Conservation (phyloP, 192 early-diverging fungal genomes). For the Podochytrium sp. region DNA sequence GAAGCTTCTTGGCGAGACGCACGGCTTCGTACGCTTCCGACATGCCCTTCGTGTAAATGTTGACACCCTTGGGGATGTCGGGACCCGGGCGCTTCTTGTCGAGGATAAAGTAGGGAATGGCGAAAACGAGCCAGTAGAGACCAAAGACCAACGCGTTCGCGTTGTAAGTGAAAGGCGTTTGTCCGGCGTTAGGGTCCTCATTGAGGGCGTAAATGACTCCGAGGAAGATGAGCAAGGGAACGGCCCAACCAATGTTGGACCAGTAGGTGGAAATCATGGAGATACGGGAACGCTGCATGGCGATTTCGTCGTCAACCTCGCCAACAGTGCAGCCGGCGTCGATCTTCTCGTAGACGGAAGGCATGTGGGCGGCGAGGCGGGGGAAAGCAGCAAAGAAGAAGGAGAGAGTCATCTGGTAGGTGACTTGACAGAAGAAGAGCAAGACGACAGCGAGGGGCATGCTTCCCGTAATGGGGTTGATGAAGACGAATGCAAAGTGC, state of each 20-base stretch:
- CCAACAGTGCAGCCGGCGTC: constrained; percentile 12
- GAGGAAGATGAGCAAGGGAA: constrained; percentile 33
- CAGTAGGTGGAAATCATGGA: constrained; percentile 51
- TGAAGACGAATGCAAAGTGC: constrained; percentile 14
- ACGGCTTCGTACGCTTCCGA: constrained; percentile 12
- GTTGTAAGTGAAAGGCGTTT: constrained; percentile 21
- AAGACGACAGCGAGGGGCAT: not conserved
- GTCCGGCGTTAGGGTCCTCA: constrained; percentile 19
- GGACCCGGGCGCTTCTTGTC: constrained; percentile 45
- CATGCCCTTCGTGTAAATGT: constrained; percentile 38
- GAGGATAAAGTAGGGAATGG: constrained; percentile 45
- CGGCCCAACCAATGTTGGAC: constrained; percentile 50
- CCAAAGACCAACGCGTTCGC: constrained; percentile 31
- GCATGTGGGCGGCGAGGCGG: constrained; percentile 24
- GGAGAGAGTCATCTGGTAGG: constrained; percentile 15
- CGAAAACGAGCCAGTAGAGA: constrained; percentile 40
- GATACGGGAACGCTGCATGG: constrained; percentile 43
- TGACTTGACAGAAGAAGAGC: not conserved
- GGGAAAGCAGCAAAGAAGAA: constrained; percentile 31
- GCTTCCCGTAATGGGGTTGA: not conserved
- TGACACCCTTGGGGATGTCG: constrained; percentile 38
- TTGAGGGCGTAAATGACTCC: constrained; percentile 36
- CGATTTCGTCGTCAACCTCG: constrained; percentile 30
- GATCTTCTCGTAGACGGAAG: constrained; percentile 19
- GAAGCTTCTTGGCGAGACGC: constrained; percentile 37